Evolutionary conservation across 2,329 filamentous ascomycete genomes (phyloP).

Genomic region (Ascochyta viciae-villosae): DNA sequence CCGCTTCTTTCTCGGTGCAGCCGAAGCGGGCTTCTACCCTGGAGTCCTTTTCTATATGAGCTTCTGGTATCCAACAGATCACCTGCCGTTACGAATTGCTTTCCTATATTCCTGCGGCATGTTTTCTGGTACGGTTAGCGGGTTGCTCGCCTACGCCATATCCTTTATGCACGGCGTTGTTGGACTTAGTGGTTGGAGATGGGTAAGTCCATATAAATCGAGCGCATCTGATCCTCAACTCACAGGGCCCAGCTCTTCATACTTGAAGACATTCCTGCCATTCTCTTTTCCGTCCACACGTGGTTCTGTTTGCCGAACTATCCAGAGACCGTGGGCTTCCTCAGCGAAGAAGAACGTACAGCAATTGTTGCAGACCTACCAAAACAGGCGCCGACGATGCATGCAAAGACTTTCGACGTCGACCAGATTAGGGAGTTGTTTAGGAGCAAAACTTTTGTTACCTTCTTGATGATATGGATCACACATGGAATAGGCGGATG

Average conservation of each 20-base stretch:
- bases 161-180: conserved; percentile 64
- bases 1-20: conserved; percentile 50
- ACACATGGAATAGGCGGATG: conserved; percentile 33
- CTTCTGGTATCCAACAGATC: conserved; percentile 66
- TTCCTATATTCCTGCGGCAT: conserved; percentile 65
- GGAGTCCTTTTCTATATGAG: conserved; percentile 60
- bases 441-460: conserved; percentile 28
- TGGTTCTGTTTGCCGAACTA: conserved; percentile 33
- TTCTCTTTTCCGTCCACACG: conserved; percentile 23
- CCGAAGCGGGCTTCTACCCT: conserved; percentile 40
- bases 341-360: conserved; percentile 25
- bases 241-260: conserved; percentile 26
- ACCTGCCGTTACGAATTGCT: conserved; percentile 61
- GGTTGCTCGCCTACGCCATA: conserved; percentile 64
- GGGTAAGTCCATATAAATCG: conserved; percentile 24
- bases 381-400: conserved; percentile 31
- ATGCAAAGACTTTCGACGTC: conserved; percentile 31
- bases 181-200: conserved; percentile 46
- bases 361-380: conserved; percentile 27
- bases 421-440: conserved; percentile 26
- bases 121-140: conserved; percentile 64
- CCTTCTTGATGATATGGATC: conserved; percentile 36
- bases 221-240: not conserved
- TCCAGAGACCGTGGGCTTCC: conserved; percentile 26
- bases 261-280: conserved; percentile 30